Evolutionary conservation across 2,329 filamentous ascomycete species (phyloP), one percentile per base, ranked within the genome.

Genomic region (Clonostachys byssicola): DNA sequence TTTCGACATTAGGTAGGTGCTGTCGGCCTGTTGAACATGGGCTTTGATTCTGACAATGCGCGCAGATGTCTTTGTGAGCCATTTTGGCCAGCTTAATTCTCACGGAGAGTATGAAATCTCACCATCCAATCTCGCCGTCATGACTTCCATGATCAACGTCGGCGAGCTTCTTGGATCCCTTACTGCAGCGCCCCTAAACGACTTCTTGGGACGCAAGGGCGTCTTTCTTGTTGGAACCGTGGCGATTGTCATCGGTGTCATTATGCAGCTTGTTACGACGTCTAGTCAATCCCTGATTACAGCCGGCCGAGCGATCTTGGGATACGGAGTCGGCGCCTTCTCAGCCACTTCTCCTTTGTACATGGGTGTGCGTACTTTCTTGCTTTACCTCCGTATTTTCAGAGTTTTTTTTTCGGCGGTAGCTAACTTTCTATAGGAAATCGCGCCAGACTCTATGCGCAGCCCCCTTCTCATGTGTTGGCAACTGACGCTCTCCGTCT

Each of bases 141-240:
- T 63, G 61, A 64, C 63, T 13, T 67, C 64, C 47, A 62, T 66
- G 55, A 69, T 70, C 52, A 65, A 70, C 46, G 57, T 70, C 18
- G 66, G 65, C 43, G 66, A 70, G 46, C 52, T 70, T 20, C 52
- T 63, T 16, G 66, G 65, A 13, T 66, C 66, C 6, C 49, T 70
- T 5, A 23, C 50, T 3, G 60, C 66, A 6, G 64, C 66, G 4
- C 66, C 64, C 7, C 46, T 70, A n/a, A 68, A 69, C 50, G 65
- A 68, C 34, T 38, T 45, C 0, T 47, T 61, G 42, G 64, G 64
- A 42, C 59, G 65, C 36, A 67, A 66, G 48, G 54, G 48, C n/a
- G 57, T 62, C 42, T 62, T 66, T 34, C 17, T 60, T 2, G 47
- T 50, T 13, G 62, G 57, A n/a, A 54, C 59, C 17, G 13, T 58